Evolutionary conservation across 2,329 filamentous ascomycete genomes (phyloP).

Genomic region (Aspergillus sp.): DNA sequence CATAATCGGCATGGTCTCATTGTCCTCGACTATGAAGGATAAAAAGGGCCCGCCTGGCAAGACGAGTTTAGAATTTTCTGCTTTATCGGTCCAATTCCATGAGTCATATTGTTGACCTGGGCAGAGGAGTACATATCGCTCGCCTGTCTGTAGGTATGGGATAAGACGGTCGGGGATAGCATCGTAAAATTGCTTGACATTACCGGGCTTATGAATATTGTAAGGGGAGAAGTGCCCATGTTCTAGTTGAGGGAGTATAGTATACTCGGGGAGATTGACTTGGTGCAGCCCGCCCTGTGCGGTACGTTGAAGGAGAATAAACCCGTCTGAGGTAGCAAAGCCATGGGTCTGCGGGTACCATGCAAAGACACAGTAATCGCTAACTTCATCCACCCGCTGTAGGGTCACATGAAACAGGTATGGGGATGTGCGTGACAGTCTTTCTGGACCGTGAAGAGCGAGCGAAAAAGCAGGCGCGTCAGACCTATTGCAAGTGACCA

Average conservation of each 20-base stretch:
- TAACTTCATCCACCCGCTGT: neutral
- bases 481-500: neutral
- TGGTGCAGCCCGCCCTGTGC: neutral
- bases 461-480: neutral
- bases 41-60: neutral
- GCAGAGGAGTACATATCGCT: slow-evolving; percentile 1
- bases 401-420: slow-evolving; percentile 3
- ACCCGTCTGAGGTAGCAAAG: neutral
- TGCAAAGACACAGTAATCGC: neutral
- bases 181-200: neutral
- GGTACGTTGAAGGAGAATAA: neutral
- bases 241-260: neutral
- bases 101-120: neutral
- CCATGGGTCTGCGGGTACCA: neutral
- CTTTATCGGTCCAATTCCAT: neutral
- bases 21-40: neutral
- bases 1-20: neutral
- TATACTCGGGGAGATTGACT: neutral
- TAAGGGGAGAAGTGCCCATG: neutral
- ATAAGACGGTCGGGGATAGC: neutral
- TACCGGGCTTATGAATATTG: neutral
- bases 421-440: neutral
- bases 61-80: neutral
- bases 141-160: neutral
- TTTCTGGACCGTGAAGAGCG: neutral